Evolutionary conservation across 129 eudicot species (phyloP).

Genomic region (Flaveria trinervia): DNA sequence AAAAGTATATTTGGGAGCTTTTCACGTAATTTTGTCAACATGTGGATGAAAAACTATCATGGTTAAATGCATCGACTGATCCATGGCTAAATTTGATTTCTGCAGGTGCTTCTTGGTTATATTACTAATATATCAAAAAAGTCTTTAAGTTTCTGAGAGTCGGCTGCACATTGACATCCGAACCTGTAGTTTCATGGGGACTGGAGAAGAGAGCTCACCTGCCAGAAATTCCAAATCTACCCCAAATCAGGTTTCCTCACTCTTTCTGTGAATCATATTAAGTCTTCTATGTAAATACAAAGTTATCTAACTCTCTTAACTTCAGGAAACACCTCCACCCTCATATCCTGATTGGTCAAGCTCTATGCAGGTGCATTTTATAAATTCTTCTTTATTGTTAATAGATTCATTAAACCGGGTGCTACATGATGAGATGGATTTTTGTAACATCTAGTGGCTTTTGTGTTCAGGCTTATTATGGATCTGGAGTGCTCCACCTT

Average conservation of each 20-base stretch:
- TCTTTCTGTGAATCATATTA: slow-evolving; percentile 6
- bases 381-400: slow-evolving; percentile 16
- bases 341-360: slow-evolving; percentile 89
- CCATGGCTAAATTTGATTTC: slow-evolving; percentile 20
- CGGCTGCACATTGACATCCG: slow-evolving; percentile 26
- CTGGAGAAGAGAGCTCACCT: slow-evolving; percentile 74
- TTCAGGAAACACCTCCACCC: slow-evolving; percentile 72
- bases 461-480: slow-evolving; percentile 76
- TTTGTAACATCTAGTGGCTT: slow-evolving; percentile 16
- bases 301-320: slow-evolving; percentile 23
- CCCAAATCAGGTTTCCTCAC: slow-evolving; percentile 56
- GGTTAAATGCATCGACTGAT: neutral
- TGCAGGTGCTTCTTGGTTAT: slow-evolving; percentile 32
- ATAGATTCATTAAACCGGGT: slow-evolving; percentile 13
- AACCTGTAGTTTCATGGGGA: slow-evolving; percentile 48
- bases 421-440: slow-evolving; percentile 18
- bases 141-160: slow-evolving; percentile 8
- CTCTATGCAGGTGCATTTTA: slow-evolving; percentile 75
- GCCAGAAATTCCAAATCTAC: slow-evolving; percentile 65
- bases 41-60: neutral
- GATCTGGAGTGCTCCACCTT: slow-evolving; percentile 89
- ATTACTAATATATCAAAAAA: slow-evolving; percentile 12
- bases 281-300: neutral
- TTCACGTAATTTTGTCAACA: neutral
- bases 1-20: neutral